Conservation (phyloP, 768 basidiomycete genomes). For the Tricholomella constricta region DNA sequence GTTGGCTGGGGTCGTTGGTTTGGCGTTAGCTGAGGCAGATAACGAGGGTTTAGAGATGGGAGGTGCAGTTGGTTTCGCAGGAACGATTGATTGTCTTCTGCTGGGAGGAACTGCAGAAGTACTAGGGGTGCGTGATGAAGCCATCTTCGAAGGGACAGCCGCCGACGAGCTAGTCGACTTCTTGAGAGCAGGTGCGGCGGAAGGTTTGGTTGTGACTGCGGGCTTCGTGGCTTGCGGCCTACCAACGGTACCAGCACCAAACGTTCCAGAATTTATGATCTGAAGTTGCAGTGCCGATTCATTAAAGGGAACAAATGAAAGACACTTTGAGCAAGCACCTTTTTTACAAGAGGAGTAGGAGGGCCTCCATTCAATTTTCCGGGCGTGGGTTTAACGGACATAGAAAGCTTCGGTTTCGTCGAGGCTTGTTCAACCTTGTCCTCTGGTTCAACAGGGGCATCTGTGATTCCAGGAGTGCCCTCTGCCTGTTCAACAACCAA, state of each 20-base stretch:
- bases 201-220: constrained; percentile 22
- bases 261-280: constrained; percentile 68
- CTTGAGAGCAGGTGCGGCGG: constrained; percentile 27
- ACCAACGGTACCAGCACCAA: constrained; percentile 53
- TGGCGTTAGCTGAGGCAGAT: constrained; percentile 42
- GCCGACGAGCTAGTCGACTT: constrained; percentile 43
- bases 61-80: constrained; percentile 37
- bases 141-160: constrained; percentile 39
- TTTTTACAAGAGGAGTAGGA: constrained; percentile 64
- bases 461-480: constrained; percentile 17
- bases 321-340: constrained; percentile 42
- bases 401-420: constrained; percentile 35
- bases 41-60: constrained; percentile 37
- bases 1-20: constrained; percentile 36
- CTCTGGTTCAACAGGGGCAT: constrained; percentile 17
- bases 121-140: constrained; percentile 33
- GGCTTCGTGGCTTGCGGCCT: constrained; percentile 50
- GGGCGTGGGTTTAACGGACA: constrained; percentile 43
- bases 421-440: constrained; percentile 29
- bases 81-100: constrained; percentile 49
- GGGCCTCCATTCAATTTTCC: constrained; percentile 50
- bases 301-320: neutral
- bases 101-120: constrained; percentile 35
- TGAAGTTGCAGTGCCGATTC: constrained; percentile 25
- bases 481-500: constrained; percentile 21